phyloP scores from a whole-genome alignment of 2,329 filamentous ascomycete species.

The Pseudocercospora fuligena region DNA sequence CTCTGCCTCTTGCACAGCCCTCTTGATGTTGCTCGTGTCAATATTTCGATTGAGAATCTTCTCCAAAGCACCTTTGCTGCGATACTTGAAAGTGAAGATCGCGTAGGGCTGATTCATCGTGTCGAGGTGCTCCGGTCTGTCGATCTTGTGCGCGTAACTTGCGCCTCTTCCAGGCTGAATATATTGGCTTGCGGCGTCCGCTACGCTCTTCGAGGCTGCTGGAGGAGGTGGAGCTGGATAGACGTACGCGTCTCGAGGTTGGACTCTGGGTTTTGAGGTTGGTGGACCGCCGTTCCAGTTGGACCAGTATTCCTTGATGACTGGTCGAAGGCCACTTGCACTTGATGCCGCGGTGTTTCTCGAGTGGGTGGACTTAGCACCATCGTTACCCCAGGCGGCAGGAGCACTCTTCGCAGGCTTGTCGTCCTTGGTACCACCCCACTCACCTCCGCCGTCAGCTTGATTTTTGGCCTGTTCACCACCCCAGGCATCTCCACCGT shows the following conservation, averaged over 20 bases:
- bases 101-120: constrained; percentile 47
- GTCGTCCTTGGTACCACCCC: background rate
- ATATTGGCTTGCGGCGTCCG: constrained; percentile 23
- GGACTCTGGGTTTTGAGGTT: constrained; percentile 10
- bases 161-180: constrained; percentile 42
- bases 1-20: constrained; percentile 29
- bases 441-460: constrained; percentile 4
- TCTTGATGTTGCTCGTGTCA: constrained; percentile 29
- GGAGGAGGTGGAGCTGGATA: constrained; percentile 39
- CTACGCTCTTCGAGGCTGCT: constrained; percentile 27
- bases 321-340: constrained; percentile 22
- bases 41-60: constrained; percentile 41
- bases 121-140: constrained; percentile 50
- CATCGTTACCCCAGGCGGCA: constrained; percentile 19
- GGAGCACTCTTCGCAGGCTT: background rate
- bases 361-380: background rate
- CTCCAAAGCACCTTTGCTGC: constrained; percentile 43
- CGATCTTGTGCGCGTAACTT: constrained; percentile 45
- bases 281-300: constrained; percentile 29
- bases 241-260: constrained; percentile 35
- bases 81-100: constrained; percentile 56
- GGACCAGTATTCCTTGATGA: constrained; percentile 42
- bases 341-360: constrained; percentile 17
- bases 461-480: constrained; percentile 5
- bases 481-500: constrained; percentile 8